Evolutionary conservation across 495 filamentous ascomycete species (phyloP), one percentile per base, ranked within the genome.

Genomic region (Talaromyces wortmannii): DNA sequence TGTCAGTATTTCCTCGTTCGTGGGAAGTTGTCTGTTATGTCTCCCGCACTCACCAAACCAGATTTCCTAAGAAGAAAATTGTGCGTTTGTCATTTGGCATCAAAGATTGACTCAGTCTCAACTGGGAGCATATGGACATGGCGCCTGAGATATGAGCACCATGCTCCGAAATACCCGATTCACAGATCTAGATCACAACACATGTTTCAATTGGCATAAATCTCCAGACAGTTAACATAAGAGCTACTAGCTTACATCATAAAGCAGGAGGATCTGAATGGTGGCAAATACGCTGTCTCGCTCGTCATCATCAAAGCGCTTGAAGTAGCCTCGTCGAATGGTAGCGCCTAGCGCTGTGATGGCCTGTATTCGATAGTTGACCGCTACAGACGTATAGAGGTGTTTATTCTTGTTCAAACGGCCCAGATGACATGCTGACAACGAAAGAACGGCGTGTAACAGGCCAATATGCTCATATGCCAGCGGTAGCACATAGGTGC

Each of bases 131-230:
- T 29, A 73, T 69, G 1, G 70, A 73, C 61, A 73, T 62, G 0
- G 68, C 70, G 10, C 70, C 70, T 2, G 68, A 69, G 11, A 73
- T 73, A 55, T 73, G 70, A 45, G 63, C 67, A 1, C 70, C 70
- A 47, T 73, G 68, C 2, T 57, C 61, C 2, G 70, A 73, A 7
- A 72, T 61, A 11, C 70, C 67, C 3, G 67, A 60, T 59, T 72
- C 70, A 16, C 59, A 63, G 7, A 74, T 72, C 70, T 73, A 56
- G 5, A 15, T 2, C 8, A 29, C 6, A 12, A 31, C 32, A 40
- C 7, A 47, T n/a, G 4, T 52, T 17, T 17, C 31, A 10, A 32
- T 48, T 55, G n/a, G 15, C 44, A 17, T 46, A 59, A 48, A 10
- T 50, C 15, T 6, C 12, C 29, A 17, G 15, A 15, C 13, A 45